phyloP scores from a whole-genome alignment of 2,329 filamentous ascomycete species.

The Metarhizium album region DNA sequence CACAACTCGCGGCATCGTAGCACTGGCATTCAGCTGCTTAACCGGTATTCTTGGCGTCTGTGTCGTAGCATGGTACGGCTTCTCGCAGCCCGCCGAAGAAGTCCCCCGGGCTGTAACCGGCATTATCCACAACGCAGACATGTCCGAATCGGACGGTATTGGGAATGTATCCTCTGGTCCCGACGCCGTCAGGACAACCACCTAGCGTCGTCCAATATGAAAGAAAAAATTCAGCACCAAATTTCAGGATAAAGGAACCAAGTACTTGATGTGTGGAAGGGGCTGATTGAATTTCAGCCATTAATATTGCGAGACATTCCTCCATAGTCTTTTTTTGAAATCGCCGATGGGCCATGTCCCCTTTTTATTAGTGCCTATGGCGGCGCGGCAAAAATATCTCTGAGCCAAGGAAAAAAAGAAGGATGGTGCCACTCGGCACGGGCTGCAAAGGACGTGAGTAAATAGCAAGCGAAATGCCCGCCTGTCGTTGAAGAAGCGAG shows the following conservation, averaged over 20 bases:
- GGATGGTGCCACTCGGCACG: background rate
- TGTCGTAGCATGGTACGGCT: slow-evolving; percentile 56
- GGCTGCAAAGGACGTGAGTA: background rate
- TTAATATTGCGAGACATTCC: background rate
- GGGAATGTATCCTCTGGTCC: background rate
- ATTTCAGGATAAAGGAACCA: background rate
- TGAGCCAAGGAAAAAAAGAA: background rate
- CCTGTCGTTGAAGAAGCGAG: background rate
- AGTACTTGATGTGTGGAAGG: background rate
- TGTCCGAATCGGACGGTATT: background rate
- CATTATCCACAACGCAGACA: slow-evolving; percentile 5
- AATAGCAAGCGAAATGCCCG: background rate
- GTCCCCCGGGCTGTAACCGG: slow-evolving; percentile 4
- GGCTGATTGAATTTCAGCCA: background rate
- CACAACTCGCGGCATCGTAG: slow-evolving; percentile 59
- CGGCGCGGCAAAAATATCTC: background rate
- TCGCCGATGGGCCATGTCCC: background rate
- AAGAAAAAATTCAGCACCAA: background rate
- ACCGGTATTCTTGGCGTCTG: slow-evolving; percentile 58
- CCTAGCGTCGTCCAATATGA: background rate
- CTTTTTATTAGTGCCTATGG: background rate
- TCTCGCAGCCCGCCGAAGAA: slow-evolving; percentile 11
- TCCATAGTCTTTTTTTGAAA: background rate
- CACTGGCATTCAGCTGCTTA: slow-evolving; percentile 61
- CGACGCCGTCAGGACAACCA: background rate